These are phyloP conservation scores for Aspergillus taichungensis DNA, from an alignment of 495 filamentous ascomycete species.

Conservation along the genomic window DNA sequence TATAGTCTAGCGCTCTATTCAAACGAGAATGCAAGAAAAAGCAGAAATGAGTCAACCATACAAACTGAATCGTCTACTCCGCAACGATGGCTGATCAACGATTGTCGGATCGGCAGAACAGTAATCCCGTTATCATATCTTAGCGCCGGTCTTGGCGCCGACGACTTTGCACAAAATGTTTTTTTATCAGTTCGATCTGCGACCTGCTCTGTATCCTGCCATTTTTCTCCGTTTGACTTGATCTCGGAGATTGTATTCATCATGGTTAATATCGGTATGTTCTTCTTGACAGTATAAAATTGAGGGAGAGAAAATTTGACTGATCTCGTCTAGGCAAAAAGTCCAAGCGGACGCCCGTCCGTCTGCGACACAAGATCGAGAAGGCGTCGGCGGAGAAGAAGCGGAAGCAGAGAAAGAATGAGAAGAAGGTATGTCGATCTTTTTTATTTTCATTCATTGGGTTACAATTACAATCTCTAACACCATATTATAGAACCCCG, in stretches of 20 bases:
- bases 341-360: constrained; percentile 85
- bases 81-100: no score
- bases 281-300: not conserved
- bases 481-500: constrained; percentile 56
- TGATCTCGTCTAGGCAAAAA: constrained; percentile 58
- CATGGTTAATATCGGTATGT: constrained; percentile 47
- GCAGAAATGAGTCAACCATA: constrained; percentile 4
- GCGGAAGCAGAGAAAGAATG: constrained; percentile 75
- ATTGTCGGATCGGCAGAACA: constrained; percentile 35
- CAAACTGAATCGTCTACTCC: no score
- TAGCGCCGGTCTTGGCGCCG: constrained; percentile 17
- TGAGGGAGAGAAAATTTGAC: constrained; percentile 5
- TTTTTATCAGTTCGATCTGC: constrained; percentile 4
- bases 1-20: not conserved
- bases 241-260: constrained; percentile 11
- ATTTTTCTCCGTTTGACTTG: constrained; percentile 7
- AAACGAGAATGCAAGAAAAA: constrained; percentile 1
- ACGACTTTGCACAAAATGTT: constrained; percentile 21
- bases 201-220: constrained; percentile 3
- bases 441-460: not conserved
- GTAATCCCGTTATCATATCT: constrained; percentile 33
- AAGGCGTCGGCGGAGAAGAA: constrained; percentile 89
- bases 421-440: constrained; percentile 55
- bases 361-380: constrained; percentile 89
- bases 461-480: no score